These are phyloP conservation scores for Melampsora medusae DNA, from an alignment of 1,284 basidiomycete genomes.

Conservation along the genomic window DNA sequence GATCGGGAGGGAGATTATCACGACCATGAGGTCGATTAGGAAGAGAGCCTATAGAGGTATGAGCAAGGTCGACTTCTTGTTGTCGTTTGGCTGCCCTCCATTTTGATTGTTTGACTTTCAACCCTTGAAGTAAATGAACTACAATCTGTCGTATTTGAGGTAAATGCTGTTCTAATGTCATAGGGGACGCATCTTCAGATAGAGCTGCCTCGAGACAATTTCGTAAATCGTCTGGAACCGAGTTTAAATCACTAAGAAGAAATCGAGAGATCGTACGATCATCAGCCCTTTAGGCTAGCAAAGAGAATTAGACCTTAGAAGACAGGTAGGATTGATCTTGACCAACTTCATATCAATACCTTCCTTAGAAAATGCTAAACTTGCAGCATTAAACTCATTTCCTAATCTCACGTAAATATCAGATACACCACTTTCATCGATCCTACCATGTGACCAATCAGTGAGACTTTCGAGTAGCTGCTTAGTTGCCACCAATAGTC, in stretches of 20 bases:
- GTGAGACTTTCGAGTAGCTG: slow-evolving; percentile 87
- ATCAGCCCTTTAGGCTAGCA: no score
- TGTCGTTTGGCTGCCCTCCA: slow-evolving; percentile 57
- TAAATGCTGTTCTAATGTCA: slow-evolving; percentile 83
- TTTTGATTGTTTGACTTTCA: slow-evolving; percentile 83
- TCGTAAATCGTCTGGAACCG: slow-evolving; percentile 85
- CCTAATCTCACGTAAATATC: slow-evolving; percentile 94
- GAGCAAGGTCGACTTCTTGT: slow-evolving; percentile 43
- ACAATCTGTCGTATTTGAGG: slow-evolving; percentile 90
- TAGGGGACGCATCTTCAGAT: slow-evolving; percentile 79
- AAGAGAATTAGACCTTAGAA: not conserved
- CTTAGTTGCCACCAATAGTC: slow-evolving; percentile 90
- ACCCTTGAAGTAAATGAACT: slow-evolving; percentile 82
- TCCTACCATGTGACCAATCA: slow-evolving; percentile 74
- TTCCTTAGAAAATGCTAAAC: slow-evolving; percentile 78
- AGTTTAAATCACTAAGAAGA: slow-evolving; percentile 71
- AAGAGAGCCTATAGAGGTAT: slow-evolving; percentile 14
- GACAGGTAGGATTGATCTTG: not conserved
- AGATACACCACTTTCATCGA: slow-evolving; percentile 81
- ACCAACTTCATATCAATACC: slow-evolving; percentile 88
- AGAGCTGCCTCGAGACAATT: slow-evolving; percentile 83
- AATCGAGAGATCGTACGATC: not conserved
- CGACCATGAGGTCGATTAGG: slow-evolving; percentile 38
- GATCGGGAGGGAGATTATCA: slow-evolving; percentile 22
- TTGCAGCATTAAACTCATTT: slow-evolving; percentile 94